Base-by-base conservation (phyloP, 371 early-diverging fungal species). In the Mortierella sp. region DNA sequence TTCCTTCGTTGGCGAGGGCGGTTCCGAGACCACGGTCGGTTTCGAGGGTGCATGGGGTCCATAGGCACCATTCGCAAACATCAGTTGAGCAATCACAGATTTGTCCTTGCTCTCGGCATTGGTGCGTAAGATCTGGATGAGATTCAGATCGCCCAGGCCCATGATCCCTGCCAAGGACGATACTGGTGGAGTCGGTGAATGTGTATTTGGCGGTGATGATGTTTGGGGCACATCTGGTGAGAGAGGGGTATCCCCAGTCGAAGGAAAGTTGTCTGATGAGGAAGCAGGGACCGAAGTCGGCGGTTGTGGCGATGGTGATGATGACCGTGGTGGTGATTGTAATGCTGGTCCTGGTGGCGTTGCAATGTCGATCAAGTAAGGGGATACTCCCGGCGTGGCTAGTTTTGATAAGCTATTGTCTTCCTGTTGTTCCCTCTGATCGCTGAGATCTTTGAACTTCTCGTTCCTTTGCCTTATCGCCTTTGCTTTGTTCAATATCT, bases 31-130 rank as follows among this genome's bases (percentile, higher is more conserved):
- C 0, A 0, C 0, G 5, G 23, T 60, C 0, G 70, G 78, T 3
- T 24, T 44, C 15, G 30, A 15, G 15, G 61, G 47, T 0, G 34
- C 15, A 11, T 52, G 31, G 0, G 62, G 58, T 6, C 58, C 52
- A 21, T 53, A 11, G 0, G 64, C 56, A 44, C 41, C 49, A 30
- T 61, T 65, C 17, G 47, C 41, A 47, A 76, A 76, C 4, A 27
- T 76, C 42, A 76, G 31, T 37, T 70, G 70, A 0, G 62, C 70
- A 37, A 76, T 64, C n/a, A 76, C 78, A 1, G 65, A 44, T 4
- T 50, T 49, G n/a, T 31, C 51, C 19, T 56, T 51, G 47, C 49
- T 19, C 4, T 31, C 23, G 17, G 62, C 31, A 37, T 53, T 64
- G 3, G 47, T n/a, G 6, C 27, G 55, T 2, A 76, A 34, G 19